Conservation (phyloP, 768 basidiomycete species). For the Termitomyces eurrhizus region DNA sequence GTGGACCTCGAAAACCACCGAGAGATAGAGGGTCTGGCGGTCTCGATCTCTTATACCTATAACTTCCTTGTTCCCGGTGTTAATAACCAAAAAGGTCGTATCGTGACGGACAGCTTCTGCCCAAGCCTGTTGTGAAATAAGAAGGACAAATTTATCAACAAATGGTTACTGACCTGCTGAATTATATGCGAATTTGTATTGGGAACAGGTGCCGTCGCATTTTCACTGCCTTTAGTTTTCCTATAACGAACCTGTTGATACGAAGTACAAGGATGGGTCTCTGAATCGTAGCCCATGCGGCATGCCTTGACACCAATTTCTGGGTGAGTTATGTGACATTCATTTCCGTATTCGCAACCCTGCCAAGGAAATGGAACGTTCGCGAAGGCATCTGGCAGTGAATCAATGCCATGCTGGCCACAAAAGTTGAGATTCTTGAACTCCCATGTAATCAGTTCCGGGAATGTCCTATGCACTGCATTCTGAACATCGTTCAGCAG, state of each 20-base stretch:
- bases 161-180: slow-evolving; percentile 6
- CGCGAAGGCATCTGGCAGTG: neutral
- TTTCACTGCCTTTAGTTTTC: neutral
- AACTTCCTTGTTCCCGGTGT: slow-evolving; percentile 16
- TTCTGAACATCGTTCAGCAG: neutral
- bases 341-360: slow-evolving; percentile 1
- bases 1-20: slow-evolving; percentile 5
- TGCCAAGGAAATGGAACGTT: slow-evolving; percentile 5
- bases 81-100: slow-evolving; percentile 16
- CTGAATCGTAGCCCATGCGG: slow-evolving; percentile 9
- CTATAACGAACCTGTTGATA: neutral
- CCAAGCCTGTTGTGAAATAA: slow-evolving; percentile 10
- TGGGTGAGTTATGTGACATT: slow-evolving; percentile 4
- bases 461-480: slow-evolving; percentile 1
- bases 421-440: slow-evolving; percentile 16
- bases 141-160: neutral
- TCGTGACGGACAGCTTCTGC: slow-evolving; percentile 14
- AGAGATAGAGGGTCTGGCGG: slow-evolving; percentile 11
- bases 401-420: neutral
- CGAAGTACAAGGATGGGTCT: neutral
- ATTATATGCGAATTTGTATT: neutral
- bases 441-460: slow-evolving; percentile 13
- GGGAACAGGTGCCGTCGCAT: neutral
- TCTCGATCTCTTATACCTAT: slow-evolving; percentile 14
- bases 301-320: slow-evolving; percentile 2